Percentiles rank a stretch among this genome's conserved stretches.
These are phyloP conservation scores for Amanita inopinata DNA, from an alignment of 768 basidiomycete species.

Conservation along the genomic window DNA sequence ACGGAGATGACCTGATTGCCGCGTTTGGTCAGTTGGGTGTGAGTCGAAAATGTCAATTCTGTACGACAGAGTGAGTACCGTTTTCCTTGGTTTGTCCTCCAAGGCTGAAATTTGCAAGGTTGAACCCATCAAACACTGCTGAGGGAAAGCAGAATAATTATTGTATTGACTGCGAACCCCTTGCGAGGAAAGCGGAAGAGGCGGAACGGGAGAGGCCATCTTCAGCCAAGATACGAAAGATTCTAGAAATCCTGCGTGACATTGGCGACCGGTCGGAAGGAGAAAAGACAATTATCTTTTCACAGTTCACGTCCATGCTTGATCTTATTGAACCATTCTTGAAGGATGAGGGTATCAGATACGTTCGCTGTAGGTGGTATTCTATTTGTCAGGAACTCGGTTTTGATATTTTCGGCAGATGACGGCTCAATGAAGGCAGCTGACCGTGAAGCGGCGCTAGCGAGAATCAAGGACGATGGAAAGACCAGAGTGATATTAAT, in stretches of 20 bases:
- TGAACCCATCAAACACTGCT: constrained; percentile 27
- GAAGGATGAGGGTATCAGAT: constrained; percentile 52
- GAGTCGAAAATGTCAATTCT: constrained; percentile 67
- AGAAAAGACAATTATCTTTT: constrained; percentile 96
- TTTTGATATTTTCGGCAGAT: constrained; percentile 38
- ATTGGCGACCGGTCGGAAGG: constrained; percentile 48
- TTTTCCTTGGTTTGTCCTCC: background rate
- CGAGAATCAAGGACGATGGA: constrained; percentile 55
- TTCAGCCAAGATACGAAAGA: constrained; percentile 83
- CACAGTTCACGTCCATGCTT: constrained; percentile 85
- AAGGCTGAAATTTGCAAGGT: constrained; percentile 19
- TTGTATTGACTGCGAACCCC: constrained; percentile 50
- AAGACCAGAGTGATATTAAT: constrained; percentile 75
- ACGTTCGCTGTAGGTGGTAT: constrained; percentile 70
- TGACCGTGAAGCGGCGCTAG: constrained; percentile 66
- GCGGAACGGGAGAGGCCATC: constrained; percentile 49
- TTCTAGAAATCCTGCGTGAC: constrained; percentile 59
- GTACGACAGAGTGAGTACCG: constrained; percentile 51
- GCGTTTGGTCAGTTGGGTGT: constrained; percentile 67
- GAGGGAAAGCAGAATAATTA: constrained; percentile 32
- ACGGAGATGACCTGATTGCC: constrained; percentile 66
- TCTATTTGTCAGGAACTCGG: constrained; percentile 6
- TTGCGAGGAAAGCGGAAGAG: constrained; percentile 37
- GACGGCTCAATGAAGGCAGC: constrained; percentile 79
- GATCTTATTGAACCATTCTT: constrained; percentile 84